phyloP scores from a whole-genome alignment of 352 stramenopile genomes.

The Phytophthora citricola region DNA sequence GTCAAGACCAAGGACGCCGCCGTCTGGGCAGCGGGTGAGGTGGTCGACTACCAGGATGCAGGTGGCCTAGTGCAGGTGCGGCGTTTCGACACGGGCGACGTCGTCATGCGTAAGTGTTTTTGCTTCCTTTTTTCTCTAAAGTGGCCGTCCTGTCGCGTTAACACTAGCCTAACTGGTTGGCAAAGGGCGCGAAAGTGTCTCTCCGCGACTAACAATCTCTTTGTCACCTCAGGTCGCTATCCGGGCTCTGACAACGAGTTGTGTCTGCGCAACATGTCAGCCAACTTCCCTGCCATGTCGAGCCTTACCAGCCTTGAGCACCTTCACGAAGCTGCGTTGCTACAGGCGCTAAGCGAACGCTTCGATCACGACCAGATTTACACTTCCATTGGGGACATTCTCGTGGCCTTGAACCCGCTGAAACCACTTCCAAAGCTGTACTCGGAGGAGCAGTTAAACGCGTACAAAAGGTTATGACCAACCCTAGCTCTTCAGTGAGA shows the following conservation, averaged over 20 bases:
- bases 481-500: conserved; percentile 7
- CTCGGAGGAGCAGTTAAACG: conserved; percentile 55
- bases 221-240: conserved; percentile 35
- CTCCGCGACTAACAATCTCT: not conserved
- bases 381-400: conserved; percentile 87
- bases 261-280: conserved; percentile 71
- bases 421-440: conserved; percentile 75
- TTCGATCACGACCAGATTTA: conserved; percentile 85
- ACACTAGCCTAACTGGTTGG: conserved; percentile 10
- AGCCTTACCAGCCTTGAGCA: conserved; percentile 85
- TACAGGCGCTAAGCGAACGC: conserved; percentile 81
- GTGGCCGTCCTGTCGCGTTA: conserved; percentile 6
- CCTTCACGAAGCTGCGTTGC: conserved; percentile 82
- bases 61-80: conserved; percentile 53
- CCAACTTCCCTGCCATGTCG: conserved; percentile 58
- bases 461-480: conserved; percentile 68
- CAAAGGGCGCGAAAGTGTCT: conserved; percentile 2
- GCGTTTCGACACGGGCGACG: conserved; percentile 40
- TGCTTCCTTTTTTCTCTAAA: not conserved
- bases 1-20: conserved; percentile 59
- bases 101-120: conserved; percentile 55
- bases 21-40: conserved; percentile 73
- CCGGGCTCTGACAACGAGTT: conserved; percentile 48
- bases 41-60: conserved; percentile 71
- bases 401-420: conserved; percentile 87